Percentiles rank a stretch among this genome's conserved stretches.
These are phyloP conservation scores for Lotmaria passim DNA, from an alignment of 208 protist genomes.

Conservation along the genomic window DNA sequence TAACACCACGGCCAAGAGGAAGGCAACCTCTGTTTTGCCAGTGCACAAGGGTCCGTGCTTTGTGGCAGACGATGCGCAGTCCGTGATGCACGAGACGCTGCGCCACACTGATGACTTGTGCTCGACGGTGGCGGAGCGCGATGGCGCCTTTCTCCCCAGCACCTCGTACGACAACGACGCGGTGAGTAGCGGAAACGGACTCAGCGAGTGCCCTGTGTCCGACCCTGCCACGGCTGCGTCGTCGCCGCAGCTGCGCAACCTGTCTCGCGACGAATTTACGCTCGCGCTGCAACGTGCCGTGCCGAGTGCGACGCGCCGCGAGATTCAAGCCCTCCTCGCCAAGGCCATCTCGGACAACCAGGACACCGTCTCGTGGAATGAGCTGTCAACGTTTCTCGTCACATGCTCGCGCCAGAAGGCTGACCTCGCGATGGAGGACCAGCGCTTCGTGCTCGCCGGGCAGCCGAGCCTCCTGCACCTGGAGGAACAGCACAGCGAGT, in stretches of 20 bases:
- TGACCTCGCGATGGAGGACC: constrained; percentile 53
- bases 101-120: constrained; percentile 23
- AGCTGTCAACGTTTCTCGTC: constrained; percentile 79
- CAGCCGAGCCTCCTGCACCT: constrained; percentile 37
- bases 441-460: constrained; percentile 45
- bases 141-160: too few relatives aligned
- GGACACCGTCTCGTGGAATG: constrained; percentile 71
- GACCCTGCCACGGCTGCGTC: too few relatives aligned
- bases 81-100: background rate
- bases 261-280: constrained; percentile 37
- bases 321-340: constrained; percentile 67
- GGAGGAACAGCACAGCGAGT: constrained; percentile 46
- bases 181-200: too few relatives aligned
- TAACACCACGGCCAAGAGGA: too few relatives aligned
- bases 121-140: background rate
- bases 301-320: constrained; percentile 39
- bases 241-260: constrained; percentile 17
- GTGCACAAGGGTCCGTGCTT: constrained; percentile 2
- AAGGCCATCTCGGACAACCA: constrained; percentile 78
- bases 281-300: constrained; percentile 33
- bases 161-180: background rate
- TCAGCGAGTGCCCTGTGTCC: too few relatives aligned
- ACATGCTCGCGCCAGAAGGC: constrained; percentile 66
- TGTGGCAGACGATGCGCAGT: background rate
- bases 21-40: background rate